phyloP scores from a whole-genome alignment of 768 basidiomycete genomes.

The Podaxis sp. region DNA sequence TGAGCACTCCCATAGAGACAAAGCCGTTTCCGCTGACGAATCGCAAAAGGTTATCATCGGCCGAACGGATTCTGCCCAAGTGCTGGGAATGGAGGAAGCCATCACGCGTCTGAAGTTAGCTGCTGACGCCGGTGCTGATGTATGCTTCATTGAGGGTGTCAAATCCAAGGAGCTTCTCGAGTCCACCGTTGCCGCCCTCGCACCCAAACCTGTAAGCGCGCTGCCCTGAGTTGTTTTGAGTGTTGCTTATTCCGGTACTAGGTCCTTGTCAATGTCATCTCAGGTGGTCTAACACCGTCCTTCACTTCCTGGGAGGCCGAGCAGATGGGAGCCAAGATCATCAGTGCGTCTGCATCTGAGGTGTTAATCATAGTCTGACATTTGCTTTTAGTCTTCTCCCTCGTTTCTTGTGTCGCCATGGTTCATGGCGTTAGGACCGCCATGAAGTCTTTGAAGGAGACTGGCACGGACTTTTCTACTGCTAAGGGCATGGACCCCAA shows the following conservation, averaged over 20 bases:
- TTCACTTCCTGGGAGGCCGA: conserved; percentile 72
- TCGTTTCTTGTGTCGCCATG: conserved; percentile 74
- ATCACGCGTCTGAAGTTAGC: conserved; percentile 64
- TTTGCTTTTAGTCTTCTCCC: conserved; percentile 56
- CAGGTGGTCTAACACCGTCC: conserved; percentile 72
- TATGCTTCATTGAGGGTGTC: conserved; percentile 81
- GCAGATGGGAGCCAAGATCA: conserved; percentile 69
- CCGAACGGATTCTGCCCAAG: conserved; percentile 78
- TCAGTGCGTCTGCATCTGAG: conserved; percentile 49
- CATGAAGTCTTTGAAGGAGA: conserved; percentile 72
- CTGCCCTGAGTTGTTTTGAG: background rate
- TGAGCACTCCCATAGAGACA: conserved; percentile 21
- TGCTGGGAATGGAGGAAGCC: conserved; percentile 77
- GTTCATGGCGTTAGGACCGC: conserved; percentile 74
- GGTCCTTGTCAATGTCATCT: conserved; percentile 78
- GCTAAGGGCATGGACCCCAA: conserved; percentile 72
- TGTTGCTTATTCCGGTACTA: conserved; percentile 17
- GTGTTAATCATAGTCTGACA: background rate
- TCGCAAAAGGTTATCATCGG: conserved; percentile 59
- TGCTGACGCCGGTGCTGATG: conserved; percentile 71
- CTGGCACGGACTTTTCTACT: conserved; percentile 67
- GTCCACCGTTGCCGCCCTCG: conserved; percentile 61
- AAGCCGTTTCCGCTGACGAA: background rate
- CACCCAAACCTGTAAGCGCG: conserved; percentile 61
- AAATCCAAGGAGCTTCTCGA: conserved; percentile 64